Percentiles rank a stretch among this genome's conserved stretches.
Conservation (phyloP, 768 basidiomycete genomes). For the Lyophyllum semitale region DNA sequence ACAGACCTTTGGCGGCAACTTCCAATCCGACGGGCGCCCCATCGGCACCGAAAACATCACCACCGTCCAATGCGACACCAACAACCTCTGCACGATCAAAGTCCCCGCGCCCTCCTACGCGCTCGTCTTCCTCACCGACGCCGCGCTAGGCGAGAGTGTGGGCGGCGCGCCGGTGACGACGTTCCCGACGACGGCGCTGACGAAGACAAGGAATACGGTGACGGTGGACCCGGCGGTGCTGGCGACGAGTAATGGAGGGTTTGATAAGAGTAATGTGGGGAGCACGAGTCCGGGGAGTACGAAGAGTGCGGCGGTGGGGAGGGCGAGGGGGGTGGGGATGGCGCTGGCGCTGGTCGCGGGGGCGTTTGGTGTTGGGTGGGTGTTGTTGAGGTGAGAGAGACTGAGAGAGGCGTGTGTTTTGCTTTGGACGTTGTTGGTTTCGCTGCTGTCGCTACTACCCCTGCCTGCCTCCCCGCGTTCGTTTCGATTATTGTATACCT, state of each 20-base stretch:
- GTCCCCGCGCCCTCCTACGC: slow-evolving; percentile 76
- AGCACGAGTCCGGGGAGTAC: slow-evolving; percentile 41
- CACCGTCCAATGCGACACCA: slow-evolving; percentile 62
- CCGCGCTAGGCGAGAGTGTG: slow-evolving; percentile 27
- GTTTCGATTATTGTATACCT: too few species aligned
- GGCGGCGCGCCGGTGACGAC: slow-evolving; percentile 32
- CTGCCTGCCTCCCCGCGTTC: too few species aligned
- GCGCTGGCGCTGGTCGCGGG: slow-evolving; percentile 2
- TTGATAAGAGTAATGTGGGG: slow-evolving; percentile 30
- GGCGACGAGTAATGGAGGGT: slow-evolving; percentile 64
- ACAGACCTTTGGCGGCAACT: slow-evolving; percentile 64
- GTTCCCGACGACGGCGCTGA: slow-evolving; percentile 48
- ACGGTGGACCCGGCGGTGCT: slow-evolving; percentile 56
- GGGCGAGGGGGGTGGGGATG: neutral
- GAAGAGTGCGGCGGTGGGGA: slow-evolving; percentile 10
- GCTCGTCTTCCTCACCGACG: slow-evolving; percentile 65
- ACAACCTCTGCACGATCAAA: slow-evolving; percentile 57
- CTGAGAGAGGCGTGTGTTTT: too few species aligned
- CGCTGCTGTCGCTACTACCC: too few species aligned
- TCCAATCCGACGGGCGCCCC: slow-evolving; percentile 69
- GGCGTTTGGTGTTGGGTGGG: too few species aligned
- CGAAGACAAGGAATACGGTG: slow-evolving; percentile 49
- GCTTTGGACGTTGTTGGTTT: too few species aligned
- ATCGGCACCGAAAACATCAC: slow-evolving; percentile 54
- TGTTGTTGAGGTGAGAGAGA: too few species aligned